Percentiles rank a stretch among this genome's conserved stretches.
Evolutionary conservation across 2,329 filamentous ascomycete genomes (phyloP).

Genomic region (Penicillium olsonii): DNA sequence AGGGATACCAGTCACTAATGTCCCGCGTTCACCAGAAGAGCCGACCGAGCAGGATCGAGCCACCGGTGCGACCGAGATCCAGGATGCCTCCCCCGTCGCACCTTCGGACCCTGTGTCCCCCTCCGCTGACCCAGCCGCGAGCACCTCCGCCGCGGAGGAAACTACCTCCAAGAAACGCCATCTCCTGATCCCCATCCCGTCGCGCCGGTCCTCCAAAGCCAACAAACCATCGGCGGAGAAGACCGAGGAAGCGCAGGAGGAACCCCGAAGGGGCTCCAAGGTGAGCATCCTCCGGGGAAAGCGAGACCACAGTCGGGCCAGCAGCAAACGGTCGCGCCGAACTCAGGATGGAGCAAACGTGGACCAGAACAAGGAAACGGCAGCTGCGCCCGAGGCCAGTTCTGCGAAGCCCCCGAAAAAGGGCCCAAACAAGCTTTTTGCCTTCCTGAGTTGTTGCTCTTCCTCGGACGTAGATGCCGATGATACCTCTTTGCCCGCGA

Average conservation of each 20-base stretch:
- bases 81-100: slow-evolving; percentile 22
- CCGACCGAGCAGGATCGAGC: slow-evolving; percentile 26
- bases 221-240: slow-evolving; percentile 40
- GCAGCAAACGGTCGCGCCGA: slow-evolving; percentile 50
- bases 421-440: slow-evolving; percentile 42
- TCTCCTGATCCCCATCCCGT: slow-evolving; percentile 39
- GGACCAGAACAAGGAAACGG: slow-evolving; percentile 34
- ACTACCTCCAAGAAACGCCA: slow-evolving; percentile 38
- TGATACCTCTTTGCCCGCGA: slow-evolving; percentile 46
- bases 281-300: slow-evolving; percentile 65
- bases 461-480: slow-evolving; percentile 48
- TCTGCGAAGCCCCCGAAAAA: slow-evolving; percentile 43
- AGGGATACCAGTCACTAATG: slow-evolving; percentile 12
- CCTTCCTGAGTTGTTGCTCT: slow-evolving; percentile 53
- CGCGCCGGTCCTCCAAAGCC: slow-evolving; percentile 40
- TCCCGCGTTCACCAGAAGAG: slow-evolving; percentile 23
- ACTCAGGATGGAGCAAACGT: slow-evolving; percentile 35
- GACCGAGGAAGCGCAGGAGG: slow-evolving; percentile 36
- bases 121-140: slow-evolving; percentile 7
- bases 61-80: slow-evolving; percentile 25
- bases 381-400: slow-evolving; percentile 33
- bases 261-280: slow-evolving; percentile 61
- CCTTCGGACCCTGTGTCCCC: slow-evolving; percentile 18
- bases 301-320: slow-evolving; percentile 68
- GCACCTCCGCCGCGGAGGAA: slow-evolving; percentile 15